Base-by-base conservation (phyloP, 2,329 filamentous ascomycete genomes). In the Colletotrichum cuscutae region DNA sequence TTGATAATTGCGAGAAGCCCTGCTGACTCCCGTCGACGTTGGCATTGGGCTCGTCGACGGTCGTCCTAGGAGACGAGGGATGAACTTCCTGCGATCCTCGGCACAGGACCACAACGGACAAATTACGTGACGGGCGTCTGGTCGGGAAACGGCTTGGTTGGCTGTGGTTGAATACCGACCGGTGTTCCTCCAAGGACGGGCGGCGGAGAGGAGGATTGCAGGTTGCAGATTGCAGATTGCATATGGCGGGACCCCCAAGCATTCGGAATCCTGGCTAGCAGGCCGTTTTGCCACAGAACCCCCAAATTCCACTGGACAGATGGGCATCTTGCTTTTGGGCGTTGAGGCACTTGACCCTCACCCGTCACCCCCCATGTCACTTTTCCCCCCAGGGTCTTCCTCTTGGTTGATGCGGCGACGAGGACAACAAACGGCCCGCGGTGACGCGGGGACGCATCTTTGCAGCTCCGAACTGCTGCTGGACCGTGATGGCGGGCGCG, bases 371-470 rank as follows among this genome's bases (percentile, higher is more conserved):
- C 69, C 65, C 59, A 69, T 72, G 70, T 60, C 66, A 24, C 7
- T 6, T 58, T 61, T 49, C 19, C 65, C 66, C 42, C 65, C 66
- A 52, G 70, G 66, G 70, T 70, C 66, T 49, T 65, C 35, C 49
- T 57, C 54, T 52, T 61, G 56, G 70, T 72, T 72, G 70, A 70
- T 72, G 65, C 66, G 66, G 70, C 65, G 70, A 72, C 66, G 59
- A 60, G 9, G 26, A 69, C 70, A 70, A 71, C 57, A 60, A 65
- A 70, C 53, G 54, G 58, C 30, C 42, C 59, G 54, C 65, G 54
- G 60, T 63, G 65, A 65, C 56, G 66, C 70, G 57, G 59, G 60
- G 60, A 35, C 59, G 62, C 59, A 46, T 58, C n/a, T 28, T 35
- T 19, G 15, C 15, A 42, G 37, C 58, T 46, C 22, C 24, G 32